These are phyloP conservation scores for Herpetospermum pedunculosum DNA, from an alignment of 306 rosid species.

Conservation along the genomic window DNA sequence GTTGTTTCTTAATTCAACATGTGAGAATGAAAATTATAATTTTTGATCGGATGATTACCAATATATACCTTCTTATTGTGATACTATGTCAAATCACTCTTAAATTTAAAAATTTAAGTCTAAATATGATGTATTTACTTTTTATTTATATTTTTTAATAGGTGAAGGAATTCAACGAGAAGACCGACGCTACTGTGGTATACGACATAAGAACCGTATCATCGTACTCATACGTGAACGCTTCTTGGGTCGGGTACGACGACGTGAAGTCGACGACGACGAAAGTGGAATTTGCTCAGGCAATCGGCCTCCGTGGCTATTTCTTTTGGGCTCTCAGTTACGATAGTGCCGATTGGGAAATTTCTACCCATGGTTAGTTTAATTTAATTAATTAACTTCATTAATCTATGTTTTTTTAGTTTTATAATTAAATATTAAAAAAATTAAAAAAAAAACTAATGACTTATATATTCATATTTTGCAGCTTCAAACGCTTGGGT, in stretches of 20 bases:
- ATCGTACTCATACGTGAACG: conserved; percentile 19
- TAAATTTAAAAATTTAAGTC: no score
- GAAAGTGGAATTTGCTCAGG: conserved; percentile 52
- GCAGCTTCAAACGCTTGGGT: conserved; percentile 1
- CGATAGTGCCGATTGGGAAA: conserved; percentile 20
- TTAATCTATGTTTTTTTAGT: not conserved
- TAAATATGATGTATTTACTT: no score
- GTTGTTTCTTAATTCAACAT: no score
- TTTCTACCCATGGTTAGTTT: conserved; percentile 26
- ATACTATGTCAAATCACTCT: no score
- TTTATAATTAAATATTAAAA: not conserved
- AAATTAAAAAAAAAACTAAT: no score
- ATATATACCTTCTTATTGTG: no score
- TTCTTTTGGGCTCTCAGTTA: conserved; percentile 66
- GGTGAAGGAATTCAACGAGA: conserved; percentile 12
- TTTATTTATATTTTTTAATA: not conserved
- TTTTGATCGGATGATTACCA: no score
- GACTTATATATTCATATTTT: not conserved
- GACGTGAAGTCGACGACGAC: conserved; percentile 18
- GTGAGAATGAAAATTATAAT: no score
- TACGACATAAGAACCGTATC: conserved; percentile 27
- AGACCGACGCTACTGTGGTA: conserved; percentile 6
- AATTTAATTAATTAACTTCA: not conserved
- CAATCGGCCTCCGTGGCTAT: conserved; percentile 58
- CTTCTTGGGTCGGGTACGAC: conserved; percentile 49